Evolutionary conservation across 2,329 filamentous ascomycete species (phyloP).

Genomic region (Epichloe hybrida): DNA sequence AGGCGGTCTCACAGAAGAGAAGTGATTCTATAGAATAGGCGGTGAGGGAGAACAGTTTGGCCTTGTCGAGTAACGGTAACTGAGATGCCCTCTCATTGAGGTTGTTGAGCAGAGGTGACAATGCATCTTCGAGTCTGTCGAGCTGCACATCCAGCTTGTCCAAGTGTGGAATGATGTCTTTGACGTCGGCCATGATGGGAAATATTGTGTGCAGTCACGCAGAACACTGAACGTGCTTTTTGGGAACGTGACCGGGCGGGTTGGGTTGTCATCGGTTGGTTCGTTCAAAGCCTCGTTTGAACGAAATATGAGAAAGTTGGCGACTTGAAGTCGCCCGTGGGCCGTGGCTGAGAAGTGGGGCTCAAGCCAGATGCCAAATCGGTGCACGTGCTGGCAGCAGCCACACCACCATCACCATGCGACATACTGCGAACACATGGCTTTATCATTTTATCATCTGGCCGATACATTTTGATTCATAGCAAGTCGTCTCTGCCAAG

Average conservation of each 20-base stretch:
- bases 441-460: too few relatives aligned
- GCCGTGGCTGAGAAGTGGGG: not conserved
- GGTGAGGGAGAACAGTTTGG: conserved; percentile 79
- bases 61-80: conserved; percentile 84
- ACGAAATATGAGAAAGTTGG: not conserved
- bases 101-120: conserved; percentile 59
- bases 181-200: conserved; percentile 24
- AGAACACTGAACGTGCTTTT: too few relatives aligned
- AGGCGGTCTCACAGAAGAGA: conserved; percentile 54
- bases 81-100: conserved; percentile 59
- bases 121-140: conserved; percentile 59
- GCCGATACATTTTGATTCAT: too few relatives aligned
- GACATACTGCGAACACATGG: too few relatives aligned
- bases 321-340: not conserved
- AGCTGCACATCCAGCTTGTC: conserved; percentile 66
- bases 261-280: not conserved
- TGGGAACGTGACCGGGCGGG: too few relatives aligned
- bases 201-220: too few relatives aligned
- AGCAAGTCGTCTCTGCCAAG: too few relatives aligned
- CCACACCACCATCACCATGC: too few relatives aligned
- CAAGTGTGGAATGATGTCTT: conserved; percentile 52
- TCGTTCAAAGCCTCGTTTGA: not conserved
- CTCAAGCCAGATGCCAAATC: not conserved
- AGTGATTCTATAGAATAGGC: conserved; percentile 86
- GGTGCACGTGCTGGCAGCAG: too few relatives aligned